Evolutionary conservation across 169 alveolate genomes (phyloP).

Genomic region (Babesia bigemina): DNA sequence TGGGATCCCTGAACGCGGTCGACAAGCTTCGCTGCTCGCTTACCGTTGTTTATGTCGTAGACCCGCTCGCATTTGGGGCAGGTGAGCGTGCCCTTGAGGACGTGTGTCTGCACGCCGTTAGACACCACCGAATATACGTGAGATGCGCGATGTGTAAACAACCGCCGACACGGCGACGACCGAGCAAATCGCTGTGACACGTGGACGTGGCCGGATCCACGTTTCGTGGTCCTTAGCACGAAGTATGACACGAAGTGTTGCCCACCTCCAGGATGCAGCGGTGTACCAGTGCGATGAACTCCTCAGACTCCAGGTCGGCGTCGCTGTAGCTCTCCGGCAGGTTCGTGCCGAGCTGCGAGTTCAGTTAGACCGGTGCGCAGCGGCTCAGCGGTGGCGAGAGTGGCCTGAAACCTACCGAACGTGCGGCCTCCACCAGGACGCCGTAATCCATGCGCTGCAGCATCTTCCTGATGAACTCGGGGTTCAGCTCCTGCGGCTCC

Average conservation of each 20-base stretch:
- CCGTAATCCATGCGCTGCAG: conserved; percentile 73
- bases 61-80: conserved; percentile 74
- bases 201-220: not conserved
- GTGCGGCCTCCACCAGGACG: conserved; percentile 74
- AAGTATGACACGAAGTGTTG: not conserved
- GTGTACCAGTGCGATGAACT: conserved; percentile 70
- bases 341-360: conserved; percentile 64
- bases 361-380: not conserved
- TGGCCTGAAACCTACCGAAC: conserved; percentile 56
- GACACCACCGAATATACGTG: not conserved
- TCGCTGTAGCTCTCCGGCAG: conserved; percentile 63
- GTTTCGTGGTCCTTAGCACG: not conserved
- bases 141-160: not conserved
- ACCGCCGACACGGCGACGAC: too few relatives aligned
- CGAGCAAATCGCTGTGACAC: too few relatives aligned
- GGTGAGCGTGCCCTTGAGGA: conserved; percentile 71
- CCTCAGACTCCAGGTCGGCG: conserved; percentile 70
- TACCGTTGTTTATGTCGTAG: conserved; percentile 76
- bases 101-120: conserved; percentile 64
- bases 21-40: not conserved
- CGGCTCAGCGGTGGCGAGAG: not conserved
- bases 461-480: conserved; percentile 74
- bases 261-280: conserved; percentile 75
- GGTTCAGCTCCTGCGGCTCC: conserved; percentile 72
- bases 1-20: conserved; percentile 47